These are phyloP conservation scores for Dorcoceras hygrometricum DNA, from an alignment of 257 asterid species.

Conservation along the genomic window DNA sequence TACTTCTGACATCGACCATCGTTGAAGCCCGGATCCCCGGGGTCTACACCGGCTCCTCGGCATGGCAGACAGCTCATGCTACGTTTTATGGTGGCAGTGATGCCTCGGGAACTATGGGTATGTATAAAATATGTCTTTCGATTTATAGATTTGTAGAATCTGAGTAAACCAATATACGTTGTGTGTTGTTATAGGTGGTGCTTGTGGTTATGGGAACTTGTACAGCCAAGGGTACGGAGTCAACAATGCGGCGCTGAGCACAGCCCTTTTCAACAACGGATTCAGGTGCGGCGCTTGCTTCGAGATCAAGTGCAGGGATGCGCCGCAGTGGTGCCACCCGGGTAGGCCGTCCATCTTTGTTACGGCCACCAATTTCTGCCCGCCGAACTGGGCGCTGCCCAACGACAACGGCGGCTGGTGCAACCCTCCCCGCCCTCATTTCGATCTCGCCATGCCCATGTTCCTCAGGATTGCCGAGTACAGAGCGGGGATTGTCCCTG, in stretches of 20 bases:
- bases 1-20: constrained; percentile 13
- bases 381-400: constrained; percentile 64
- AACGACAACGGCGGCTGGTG: constrained; percentile 78
- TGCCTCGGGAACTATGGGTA: constrained; percentile 93
- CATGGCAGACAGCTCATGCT: constrained; percentile 78
- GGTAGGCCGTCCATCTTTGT: constrained; percentile 66
- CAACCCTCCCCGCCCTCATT: constrained; percentile 75
- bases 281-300: constrained; percentile 74
- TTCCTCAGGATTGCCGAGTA: constrained; percentile 65
- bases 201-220: constrained; percentile 78
- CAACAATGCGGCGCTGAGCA: constrained; percentile 72
- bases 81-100: constrained; percentile 91
- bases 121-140: not conserved
- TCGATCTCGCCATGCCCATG: constrained; percentile 84
- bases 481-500: constrained; percentile 74
- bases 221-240: constrained; percentile 79
- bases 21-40: constrained; percentile 58
- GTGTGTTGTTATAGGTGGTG: constrained; percentile 50
- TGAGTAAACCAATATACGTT: too few species aligned
- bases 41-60: constrained; percentile 48
- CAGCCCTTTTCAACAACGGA: constrained; percentile 72
- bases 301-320: constrained; percentile 58
- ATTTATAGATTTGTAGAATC: too few species aligned
- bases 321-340: constrained; percentile 58
- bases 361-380: constrained; percentile 76